Base-by-base conservation (phyloP, 768 basidiomycete species). In the Lentinula edodes region DNA sequence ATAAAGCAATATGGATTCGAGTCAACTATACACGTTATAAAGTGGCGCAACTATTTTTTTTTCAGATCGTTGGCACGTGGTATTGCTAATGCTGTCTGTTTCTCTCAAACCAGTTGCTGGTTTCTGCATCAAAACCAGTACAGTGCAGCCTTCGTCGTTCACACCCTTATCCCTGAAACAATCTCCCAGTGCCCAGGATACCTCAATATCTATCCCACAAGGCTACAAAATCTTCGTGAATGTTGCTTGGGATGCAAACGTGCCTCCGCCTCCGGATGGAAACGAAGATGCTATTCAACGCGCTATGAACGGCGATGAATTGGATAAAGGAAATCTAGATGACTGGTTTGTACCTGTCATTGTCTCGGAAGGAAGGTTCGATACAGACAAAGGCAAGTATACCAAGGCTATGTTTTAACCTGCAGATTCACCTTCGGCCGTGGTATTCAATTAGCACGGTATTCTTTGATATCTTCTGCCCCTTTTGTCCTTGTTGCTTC, bases 221-320 rank as follows among this genome's bases (percentile, higher is more conserved):
- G 81, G 80, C 28, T 70, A 73, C 62, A 91, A 93, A 72, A 71
- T 91, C 38, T 93, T 93, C 69, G 73, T 91, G 35, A 93, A 93
- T 66, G 74, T 93, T 13, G 83, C 85, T 16, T 92, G 85, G 82
- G 89, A 89, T 61, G 18, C 73, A 9, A 80, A 85, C 62, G 82
- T 91, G 0, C 90, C 90, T 3, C 78, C 86, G 0, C 89, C 90
- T 0, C 87, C 88, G 10, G 73, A 80, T n/a, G 83, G 76, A 1
- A 80, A 72, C 63, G 83, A 88, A 63, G 82, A 84, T 13, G 78
- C 70, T 7, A 82, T 90, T 36, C 81, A 78, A n/a, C 74, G 74
- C 20, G 87, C 87, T 5, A 82, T 89, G 75, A 70, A 72, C 35
- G 83, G 81, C 32, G 76, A 82, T 51, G 77, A 80, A 55, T 56